phyloP scores from a whole-genome alignment of 306 rosid genomes.

The Fagus sylvatica region DNA sequence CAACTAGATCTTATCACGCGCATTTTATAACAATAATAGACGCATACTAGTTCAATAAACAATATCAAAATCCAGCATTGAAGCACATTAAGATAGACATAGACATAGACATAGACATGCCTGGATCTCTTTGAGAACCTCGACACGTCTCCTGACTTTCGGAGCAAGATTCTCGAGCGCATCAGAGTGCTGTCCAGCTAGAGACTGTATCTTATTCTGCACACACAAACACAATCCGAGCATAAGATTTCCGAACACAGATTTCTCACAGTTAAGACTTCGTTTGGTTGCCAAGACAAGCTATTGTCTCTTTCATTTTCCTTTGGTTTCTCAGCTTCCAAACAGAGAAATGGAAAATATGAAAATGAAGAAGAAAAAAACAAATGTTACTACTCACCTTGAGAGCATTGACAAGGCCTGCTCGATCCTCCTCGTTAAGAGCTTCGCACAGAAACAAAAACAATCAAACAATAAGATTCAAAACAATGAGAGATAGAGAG shows the following conservation, averaged over 20 bases:
- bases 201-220: conserved; percentile 80
- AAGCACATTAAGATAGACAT: not conserved
- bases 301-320: not conserved
- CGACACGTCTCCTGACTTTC: conserved; percentile 74
- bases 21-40: not conserved
- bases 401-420: conserved; percentile 81
- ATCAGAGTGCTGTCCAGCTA: conserved; percentile 83
- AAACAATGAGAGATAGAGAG: not conserved
- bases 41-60: not conserved
- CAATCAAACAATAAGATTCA: not conserved
- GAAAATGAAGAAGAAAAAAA: too few species aligned
- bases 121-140: conserved; percentile 88
- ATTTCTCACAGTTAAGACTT: too few species aligned
- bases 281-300: too few species aligned
- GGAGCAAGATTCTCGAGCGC: conserved; percentile 63
- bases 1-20: not conserved
- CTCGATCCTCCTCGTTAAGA: conserved; percentile 68
- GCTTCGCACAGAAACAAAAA: conserved; percentile 29
- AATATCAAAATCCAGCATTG: not conserved
- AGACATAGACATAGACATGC: conserved; percentile 24
- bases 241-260: too few species aligned
- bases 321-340: not conserved
- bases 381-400: conserved; percentile 45
- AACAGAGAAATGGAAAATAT: not conserved
- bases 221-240: not conserved